Conservation (phyloP, 192 early-diverging fungal genomes). For the Coemansia sp. region DNA sequence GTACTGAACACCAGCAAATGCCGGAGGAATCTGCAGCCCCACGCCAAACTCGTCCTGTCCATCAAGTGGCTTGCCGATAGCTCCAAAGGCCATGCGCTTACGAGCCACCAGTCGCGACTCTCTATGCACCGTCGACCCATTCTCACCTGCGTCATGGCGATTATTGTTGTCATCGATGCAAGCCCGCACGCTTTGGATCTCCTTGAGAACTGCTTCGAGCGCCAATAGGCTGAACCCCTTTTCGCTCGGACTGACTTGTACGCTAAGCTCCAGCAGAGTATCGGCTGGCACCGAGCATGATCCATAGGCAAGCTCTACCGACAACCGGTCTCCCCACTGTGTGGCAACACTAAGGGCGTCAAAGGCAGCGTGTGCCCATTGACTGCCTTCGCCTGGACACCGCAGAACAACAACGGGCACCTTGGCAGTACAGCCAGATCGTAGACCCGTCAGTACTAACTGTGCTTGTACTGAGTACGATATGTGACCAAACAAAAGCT, state of each 20-base stretch:
- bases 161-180: not conserved
- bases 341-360: constrained; percentile 18
- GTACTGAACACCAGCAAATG: constrained; percentile 16
- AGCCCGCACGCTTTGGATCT: constrained; percentile 14
- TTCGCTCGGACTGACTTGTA: constrained; percentile 2
- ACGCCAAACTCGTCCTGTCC: constrained; percentile 5
- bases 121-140: not conserved
- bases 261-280: not conserved
- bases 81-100: constrained; percentile 14
- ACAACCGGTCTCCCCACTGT: constrained; percentile 18
- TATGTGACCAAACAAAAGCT: constrained; percentile 12
- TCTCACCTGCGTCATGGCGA: not conserved
- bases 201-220: constrained; percentile 18
- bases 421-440: constrained; percentile 4
- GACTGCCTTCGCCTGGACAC: constrained; percentile 21
- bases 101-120: constrained; percentile 12
- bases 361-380: constrained; percentile 22
- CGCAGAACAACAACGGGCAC: constrained; percentile 14
- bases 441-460: constrained; percentile 11
- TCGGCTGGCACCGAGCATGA: constrained; percentile 11
- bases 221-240: constrained; percentile 13
- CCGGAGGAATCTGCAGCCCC: constrained; percentile 1
- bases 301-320: not conserved
- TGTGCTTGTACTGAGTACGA: constrained; percentile 19
- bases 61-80: not conserved